phyloP scores from a whole-genome alignment of 2,329 filamentous ascomycete genomes.

The Cylindrodendrum hubeiense region DNA sequence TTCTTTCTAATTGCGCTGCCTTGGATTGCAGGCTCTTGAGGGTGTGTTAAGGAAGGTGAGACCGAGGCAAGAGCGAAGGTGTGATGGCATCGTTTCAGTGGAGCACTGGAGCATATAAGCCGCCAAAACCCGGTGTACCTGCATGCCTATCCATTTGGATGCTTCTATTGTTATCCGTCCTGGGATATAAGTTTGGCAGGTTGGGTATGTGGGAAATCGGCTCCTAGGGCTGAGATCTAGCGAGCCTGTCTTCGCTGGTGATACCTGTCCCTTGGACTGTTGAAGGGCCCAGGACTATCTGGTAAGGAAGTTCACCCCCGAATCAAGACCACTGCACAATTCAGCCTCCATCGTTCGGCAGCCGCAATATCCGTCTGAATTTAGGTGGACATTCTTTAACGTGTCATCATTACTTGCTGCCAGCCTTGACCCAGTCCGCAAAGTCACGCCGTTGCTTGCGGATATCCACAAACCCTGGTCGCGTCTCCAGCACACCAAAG shows the following conservation, averaged over 20 bases:
- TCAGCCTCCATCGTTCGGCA: background rate
- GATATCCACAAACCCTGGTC: slow-evolving; percentile 90
- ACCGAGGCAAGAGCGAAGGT: background rate
- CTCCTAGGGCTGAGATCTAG: background rate
- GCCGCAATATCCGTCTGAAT: background rate
- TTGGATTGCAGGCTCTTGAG: background rate
- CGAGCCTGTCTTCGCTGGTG: background rate
- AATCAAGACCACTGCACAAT: background rate
- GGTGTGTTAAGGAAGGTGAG: background rate
- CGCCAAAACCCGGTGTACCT: background rate
- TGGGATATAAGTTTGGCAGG: background rate
- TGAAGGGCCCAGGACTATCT: background rate
- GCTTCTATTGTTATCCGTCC: background rate
- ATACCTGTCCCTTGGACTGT: background rate
- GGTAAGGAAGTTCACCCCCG: background rate
- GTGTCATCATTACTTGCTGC: slow-evolving; percentile 38
- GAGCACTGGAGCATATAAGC: background rate
- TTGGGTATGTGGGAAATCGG: too few species aligned
- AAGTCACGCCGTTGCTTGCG: slow-evolving; percentile 85
- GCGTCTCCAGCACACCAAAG: slow-evolving; percentile 81
- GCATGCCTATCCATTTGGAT: background rate
- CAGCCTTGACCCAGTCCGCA: slow-evolving; percentile 74
- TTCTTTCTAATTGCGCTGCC: background rate
- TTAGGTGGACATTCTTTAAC: background rate
- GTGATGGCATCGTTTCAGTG: background rate